A percentile compares a stretch with the other conserved stretches of the same genome.
These are phyloP conservation scores for Meyerozyma athensensis DNA, from an alignment of 1,139 yeast species.

Conservation along the genomic window DNA sequence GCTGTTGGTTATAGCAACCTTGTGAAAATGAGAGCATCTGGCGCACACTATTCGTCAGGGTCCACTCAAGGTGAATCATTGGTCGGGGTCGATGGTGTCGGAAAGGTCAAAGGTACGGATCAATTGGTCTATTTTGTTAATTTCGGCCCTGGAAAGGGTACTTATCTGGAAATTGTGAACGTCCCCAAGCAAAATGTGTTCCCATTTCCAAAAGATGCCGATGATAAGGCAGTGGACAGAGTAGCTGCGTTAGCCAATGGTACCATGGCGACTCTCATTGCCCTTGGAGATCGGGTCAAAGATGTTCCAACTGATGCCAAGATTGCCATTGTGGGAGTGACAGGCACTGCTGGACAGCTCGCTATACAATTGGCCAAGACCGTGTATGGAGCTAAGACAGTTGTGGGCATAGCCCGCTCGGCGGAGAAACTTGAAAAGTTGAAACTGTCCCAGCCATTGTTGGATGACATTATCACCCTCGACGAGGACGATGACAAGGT, in stretches of 20 bases:
- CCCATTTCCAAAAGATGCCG: constrained; percentile 8
- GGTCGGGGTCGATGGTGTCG: constrained; percentile 16
- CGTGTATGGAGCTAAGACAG: constrained; percentile 12
- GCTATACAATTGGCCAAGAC: constrained; percentile 14
- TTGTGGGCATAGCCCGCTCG: constrained; percentile 10
- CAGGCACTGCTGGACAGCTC: constrained; percentile 16
- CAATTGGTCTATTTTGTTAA: constrained; percentile 13
- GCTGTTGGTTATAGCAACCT: constrained; percentile 17
- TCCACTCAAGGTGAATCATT: constrained; percentile 4
- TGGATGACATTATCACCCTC: constrained; percentile 9
- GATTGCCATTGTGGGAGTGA: constrained; percentile 15
- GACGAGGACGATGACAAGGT: constrained; percentile 7
- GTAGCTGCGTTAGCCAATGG: constrained; percentile 15
- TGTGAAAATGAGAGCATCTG: constrained; percentile 15
- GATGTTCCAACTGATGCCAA: constrained; percentile 6
- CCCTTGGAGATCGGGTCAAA: constrained; percentile 9
- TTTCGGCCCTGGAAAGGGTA: constrained; percentile 8
- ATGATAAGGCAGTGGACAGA: constrained; percentile 9
- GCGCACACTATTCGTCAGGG: constrained; percentile 13
- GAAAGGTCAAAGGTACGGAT: constrained; percentile 8
- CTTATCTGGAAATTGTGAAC: constrained; percentile 11
- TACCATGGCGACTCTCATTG: constrained; percentile 10
- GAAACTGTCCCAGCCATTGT: constrained; percentile 8
- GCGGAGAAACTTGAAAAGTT: constrained; percentile 8
- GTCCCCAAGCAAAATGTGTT: constrained; percentile 8